Evolutionary conservation across 225 moss, liverwort and hornwort genomes (phyloP).

Genomic region (Takakia lepidozioides): DNA sequence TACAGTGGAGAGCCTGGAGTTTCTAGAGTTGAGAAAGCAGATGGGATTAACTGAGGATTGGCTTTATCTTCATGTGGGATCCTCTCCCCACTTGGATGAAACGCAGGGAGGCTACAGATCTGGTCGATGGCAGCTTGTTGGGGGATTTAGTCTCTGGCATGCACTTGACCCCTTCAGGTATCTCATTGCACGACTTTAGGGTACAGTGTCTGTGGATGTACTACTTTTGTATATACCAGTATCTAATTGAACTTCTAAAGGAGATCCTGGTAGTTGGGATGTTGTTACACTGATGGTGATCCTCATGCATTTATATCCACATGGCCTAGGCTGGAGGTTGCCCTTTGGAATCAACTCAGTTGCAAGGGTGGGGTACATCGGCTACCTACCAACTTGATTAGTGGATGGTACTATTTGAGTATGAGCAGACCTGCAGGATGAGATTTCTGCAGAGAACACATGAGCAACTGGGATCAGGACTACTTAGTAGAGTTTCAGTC

Average conservation of each 20-base stretch:
- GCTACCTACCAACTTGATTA: too few relatives aligned
- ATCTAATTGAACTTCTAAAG: too few relatives aligned
- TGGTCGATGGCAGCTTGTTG: constrained; percentile 28
- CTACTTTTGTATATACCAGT: too few relatives aligned
- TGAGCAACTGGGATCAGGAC: too few relatives aligned
- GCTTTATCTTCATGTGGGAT: constrained; percentile 47
- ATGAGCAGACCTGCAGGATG: neutral
- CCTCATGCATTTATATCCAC: neutral
- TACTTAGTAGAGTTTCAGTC: too few relatives aligned
- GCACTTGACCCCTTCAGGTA: constrained; percentile 34
- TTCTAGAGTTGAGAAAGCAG: constrained; percentile 24
- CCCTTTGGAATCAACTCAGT: too few relatives aligned
- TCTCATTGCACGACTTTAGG: neutral
- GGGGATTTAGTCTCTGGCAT: constrained; percentile 47
- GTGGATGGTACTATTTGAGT: neutral
- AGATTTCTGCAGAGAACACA: neutral
- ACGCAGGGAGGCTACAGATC: constrained; percentile 14
- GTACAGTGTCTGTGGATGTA: too few relatives aligned
- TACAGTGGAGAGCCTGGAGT: constrained; percentile 28
- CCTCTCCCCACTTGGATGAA: constrained; percentile 31
- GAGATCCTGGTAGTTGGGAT: too few relatives aligned
- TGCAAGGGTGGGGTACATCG: too few relatives aligned
- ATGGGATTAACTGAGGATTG: constrained; percentile 38
- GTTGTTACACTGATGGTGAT: neutral
- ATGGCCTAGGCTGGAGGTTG: too few relatives aligned